A percentile compares a stretch with the other conserved stretches of the same genome.
These are phyloP conservation scores for Kondoa malvinella DNA, from an alignment of 768 basidiomycete species.

Conservation along the genomic window DNA sequence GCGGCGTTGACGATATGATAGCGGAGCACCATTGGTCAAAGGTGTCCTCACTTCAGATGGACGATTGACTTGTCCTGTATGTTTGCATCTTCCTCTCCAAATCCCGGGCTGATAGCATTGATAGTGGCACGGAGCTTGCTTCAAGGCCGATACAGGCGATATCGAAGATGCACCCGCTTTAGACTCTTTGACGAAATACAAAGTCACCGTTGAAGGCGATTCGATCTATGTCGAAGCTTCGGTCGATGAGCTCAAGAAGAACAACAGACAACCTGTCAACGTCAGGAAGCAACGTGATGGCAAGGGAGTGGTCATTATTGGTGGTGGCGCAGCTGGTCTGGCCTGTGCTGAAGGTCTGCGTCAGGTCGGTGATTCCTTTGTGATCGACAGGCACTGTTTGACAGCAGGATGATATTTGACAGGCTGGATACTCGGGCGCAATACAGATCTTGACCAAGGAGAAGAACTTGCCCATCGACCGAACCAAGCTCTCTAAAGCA, in stretches of 20 bases:
- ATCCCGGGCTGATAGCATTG: not conserved
- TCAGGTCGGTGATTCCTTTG: conserved; percentile 40
- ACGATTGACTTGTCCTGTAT: not conserved
- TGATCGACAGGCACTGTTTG: not conserved
- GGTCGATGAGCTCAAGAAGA: not conserved
- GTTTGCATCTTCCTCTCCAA: not conserved
- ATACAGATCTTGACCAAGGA: conserved; percentile 71
- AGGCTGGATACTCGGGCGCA: conserved; percentile 61
- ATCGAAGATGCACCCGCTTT: not conserved
- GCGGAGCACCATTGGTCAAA: not conserved
- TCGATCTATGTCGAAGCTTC: not conserved
- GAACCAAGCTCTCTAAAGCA: conserved; percentile 77
- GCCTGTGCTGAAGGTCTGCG: conserved; percentile 47
- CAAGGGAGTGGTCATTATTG: not conserved
- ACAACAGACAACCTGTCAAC: not conserved
- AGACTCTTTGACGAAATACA: not conserved
- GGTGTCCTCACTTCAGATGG: not conserved
- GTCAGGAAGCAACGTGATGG: not conserved
- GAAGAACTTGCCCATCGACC: conserved; percentile 62
- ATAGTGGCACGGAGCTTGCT: not conserved
- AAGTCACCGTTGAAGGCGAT: not conserved
- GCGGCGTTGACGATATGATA: too few relatives aligned
- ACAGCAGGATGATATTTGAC: conserved; percentile 13
- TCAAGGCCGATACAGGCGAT: not conserved
- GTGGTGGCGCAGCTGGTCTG: not conserved